Evolutionary conservation across 345 rosid genomes (phyloP), one percentile per base, ranked within the genome.

Genomic region (Cardamine resedifolia): DNA sequence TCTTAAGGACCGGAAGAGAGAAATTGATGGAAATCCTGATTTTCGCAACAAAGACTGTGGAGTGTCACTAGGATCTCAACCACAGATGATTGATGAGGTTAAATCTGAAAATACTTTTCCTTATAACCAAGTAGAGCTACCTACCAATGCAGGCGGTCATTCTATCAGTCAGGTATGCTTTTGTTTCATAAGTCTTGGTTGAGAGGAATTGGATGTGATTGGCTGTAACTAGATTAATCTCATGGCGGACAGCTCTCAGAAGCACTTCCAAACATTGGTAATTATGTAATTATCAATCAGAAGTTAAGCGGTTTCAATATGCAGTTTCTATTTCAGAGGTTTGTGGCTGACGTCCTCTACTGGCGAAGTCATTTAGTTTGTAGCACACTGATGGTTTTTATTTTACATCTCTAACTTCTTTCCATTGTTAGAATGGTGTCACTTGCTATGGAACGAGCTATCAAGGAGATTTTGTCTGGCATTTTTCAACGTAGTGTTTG

Each of bases 401-500:
- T 49, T 20, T 20, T 26, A 53, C 72, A 64, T 10, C 12, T 41
- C 3, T 6, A 56, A 39, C 33, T 49, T 39, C 31, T 6, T 18
- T 57, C n/a, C 63, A 57, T 11, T 21, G 9, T 76, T 83, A 91
- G 99, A 64, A 88, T 83, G 78, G 95, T 95, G 68, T 91, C 99
- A 59, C 69, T 83, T 77, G 96, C 89, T 26, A 91, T 91, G 91
- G 99, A 90, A 66, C 82, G 96, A 81, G 99, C 99, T 48, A 85
- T 95, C 81, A 95, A 88, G 55, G 99, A 91, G 76, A 91, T 90
- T 34, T 90, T 91, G 58, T 60, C 91, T 70, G 84, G 90, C 66
- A 90, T 88, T 80, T 93, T 91, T 78, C 97, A 95, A 78, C 91
- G 96, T 50, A 91, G 99, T 81, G 99, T 95, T 82, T 88, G 96